Percentiles rank a stretch among this genome's conserved stretches.
These are phyloP conservation scores for Aspergillus proliferans DNA, from an alignment of 2,329 filamentous ascomycete genomes.

Conservation along the genomic window DNA sequence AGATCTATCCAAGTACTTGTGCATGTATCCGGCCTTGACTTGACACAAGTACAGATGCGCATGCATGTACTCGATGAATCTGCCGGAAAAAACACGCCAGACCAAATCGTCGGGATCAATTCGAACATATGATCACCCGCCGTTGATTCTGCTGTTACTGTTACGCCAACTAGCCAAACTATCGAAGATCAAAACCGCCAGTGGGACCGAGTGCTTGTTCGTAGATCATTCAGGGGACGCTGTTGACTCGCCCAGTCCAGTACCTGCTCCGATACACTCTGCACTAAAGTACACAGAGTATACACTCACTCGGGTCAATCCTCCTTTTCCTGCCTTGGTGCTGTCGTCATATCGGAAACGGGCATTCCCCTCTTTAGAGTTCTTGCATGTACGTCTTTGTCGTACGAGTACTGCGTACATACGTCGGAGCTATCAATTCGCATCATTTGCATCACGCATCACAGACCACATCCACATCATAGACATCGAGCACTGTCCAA, in stretches of 20 bases:
- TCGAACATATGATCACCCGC: background rate
- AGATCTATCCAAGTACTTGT: background rate
- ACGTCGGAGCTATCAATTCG: background rate
- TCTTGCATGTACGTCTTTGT: no score
- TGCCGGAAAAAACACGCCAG: background rate
- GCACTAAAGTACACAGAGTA: no score
- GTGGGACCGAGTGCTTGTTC: no score
- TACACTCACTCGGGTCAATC: background rate
- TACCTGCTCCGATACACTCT: no score
- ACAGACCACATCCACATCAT: background rate
- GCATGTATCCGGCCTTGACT: background rate
- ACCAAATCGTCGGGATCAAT: background rate
- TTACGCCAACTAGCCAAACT: no score
- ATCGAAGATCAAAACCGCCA: no score
- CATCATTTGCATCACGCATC: background rate
- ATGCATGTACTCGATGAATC: background rate
- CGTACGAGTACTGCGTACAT: background rate
- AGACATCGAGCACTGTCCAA: background rate
- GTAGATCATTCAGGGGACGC: background rate
- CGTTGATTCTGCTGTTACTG: no score
- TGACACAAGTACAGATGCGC: no score
- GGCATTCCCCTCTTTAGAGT: no score
- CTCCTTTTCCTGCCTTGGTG: background rate
- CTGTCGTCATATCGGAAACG: background rate
- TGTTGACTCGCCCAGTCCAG: no score